These are phyloP conservation scores for Pseudogymnoascus sp. DNA, from an alignment of 2,329 filamentous ascomycete species.

Conservation along the genomic window DNA sequence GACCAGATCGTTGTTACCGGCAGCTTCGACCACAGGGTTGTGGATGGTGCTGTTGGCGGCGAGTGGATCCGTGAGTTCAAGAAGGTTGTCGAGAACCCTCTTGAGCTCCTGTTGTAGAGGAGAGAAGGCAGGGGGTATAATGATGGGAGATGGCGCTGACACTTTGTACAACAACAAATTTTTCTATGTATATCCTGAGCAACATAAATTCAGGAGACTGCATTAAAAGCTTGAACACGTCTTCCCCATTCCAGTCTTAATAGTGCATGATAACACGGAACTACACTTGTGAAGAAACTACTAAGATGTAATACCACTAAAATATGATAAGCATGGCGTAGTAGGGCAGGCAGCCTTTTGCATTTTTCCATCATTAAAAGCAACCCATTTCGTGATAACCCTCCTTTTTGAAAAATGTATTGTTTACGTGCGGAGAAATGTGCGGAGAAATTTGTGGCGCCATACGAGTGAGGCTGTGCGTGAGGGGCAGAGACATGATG, in stretches of 20 bases:
- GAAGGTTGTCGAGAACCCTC: conserved; percentile 94
- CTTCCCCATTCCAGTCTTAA: background rate
- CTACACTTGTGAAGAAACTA: background rate
- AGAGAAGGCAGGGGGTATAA: background rate
- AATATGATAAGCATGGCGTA: background rate
- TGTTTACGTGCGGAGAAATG: background rate
- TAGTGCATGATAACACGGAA: background rate
- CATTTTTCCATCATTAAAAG: too few relatives aligned
- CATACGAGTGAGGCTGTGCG: background rate
- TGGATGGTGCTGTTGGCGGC: conserved; percentile 91
- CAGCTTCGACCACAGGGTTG: conserved; percentile 98
- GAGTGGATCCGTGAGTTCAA: conserved; percentile 98
- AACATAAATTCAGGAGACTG: conserved; percentile 8
- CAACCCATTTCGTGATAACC: background rate
- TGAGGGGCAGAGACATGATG: background rate
- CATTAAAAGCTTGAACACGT: background rate
- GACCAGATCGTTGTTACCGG: conserved; percentile 93
- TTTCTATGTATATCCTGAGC: conserved; percentile 10
- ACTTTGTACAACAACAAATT: conserved; percentile 11
- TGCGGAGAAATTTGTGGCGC: background rate
- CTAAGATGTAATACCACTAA: background rate
- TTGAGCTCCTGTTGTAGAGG: conserved; percentile 80
- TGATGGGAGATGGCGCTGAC: conserved; percentile 3
- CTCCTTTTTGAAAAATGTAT: background rate
- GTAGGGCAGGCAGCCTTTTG: background rate